These are phyloP conservation scores for Fusarium denticulatum DNA, from an alignment of 2,329 filamentous ascomycete genomes.

Conservation along the genomic window DNA sequence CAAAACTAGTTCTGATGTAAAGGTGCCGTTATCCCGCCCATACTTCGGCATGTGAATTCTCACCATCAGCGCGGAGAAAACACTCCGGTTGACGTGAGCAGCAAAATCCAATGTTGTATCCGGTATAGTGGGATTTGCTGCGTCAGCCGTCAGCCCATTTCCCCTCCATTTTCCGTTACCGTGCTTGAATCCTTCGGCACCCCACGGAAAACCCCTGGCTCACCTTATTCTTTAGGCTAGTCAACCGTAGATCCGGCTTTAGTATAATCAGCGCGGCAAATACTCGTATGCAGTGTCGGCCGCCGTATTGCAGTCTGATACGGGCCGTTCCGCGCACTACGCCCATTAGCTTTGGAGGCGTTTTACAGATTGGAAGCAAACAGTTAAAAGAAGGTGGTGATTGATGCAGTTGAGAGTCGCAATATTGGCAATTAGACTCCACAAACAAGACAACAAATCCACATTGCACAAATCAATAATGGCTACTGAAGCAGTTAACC, in stretches of 20 bases:
- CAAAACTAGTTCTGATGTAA: not conserved
- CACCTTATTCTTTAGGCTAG: not conserved
- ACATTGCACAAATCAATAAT: not conserved
- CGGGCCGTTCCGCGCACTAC: not conserved
- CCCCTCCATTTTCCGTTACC: not conserved
- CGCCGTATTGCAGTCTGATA: not conserved
- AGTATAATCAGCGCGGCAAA: not conserved
- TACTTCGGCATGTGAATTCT: not conserved
- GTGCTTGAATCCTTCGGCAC: not conserved
- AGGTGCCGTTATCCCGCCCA: not conserved
- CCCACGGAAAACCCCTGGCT: not conserved
- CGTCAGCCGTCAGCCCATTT: not conserved
- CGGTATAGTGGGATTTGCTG: not conserved
- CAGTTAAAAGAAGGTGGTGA: not conserved
- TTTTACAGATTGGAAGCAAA: too few relatives aligned
- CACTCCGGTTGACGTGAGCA: not conserved
- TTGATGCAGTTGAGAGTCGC: not conserved
- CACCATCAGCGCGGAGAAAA: not conserved
- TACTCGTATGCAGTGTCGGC: not conserved
- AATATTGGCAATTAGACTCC: not conserved
- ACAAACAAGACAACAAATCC: not conserved
- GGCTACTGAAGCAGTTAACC: not conserved
- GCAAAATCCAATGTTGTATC: not conserved
- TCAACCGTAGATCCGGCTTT: not conserved
- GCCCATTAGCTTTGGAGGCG: not conserved